Percentiles rank a stretch among this genome's conserved stretches.
These are phyloP conservation scores for Tetrapisispora taiwanensis DNA, from an alignment of 805 yeast genomes.

Conservation along the genomic window DNA sequence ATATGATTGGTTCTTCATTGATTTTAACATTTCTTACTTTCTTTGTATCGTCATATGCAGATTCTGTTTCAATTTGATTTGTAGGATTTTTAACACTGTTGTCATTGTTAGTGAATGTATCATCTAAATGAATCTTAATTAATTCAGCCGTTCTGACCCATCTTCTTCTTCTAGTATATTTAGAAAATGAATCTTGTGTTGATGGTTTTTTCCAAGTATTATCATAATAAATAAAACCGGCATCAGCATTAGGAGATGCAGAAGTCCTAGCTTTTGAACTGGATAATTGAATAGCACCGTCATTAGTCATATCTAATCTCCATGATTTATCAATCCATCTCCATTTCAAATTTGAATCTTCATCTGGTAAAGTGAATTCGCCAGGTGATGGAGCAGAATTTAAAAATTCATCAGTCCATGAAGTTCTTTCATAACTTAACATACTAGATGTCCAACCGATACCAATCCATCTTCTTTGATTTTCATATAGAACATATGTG, in stretches of 20 bases:
- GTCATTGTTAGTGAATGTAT: neutral
- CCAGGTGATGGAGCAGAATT: conserved; percentile 77
- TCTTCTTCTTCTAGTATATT: conserved; percentile 87
- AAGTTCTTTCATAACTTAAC: conserved; percentile 83
- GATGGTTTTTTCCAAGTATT: conserved; percentile 91
- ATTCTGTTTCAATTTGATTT: neutral
- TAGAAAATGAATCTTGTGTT: conserved; percentile 77
- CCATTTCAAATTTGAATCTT: conserved; percentile 67
- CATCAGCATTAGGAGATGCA: conserved; percentile 67
- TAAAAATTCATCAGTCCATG: conserved; percentile 95
- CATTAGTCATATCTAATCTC: conserved; percentile 83
- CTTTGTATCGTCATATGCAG: neutral
- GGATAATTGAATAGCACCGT: conserved; percentile 68
- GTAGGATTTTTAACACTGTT: neutral
- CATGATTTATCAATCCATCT: conserved; percentile 91
- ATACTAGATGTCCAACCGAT: conserved; percentile 95
- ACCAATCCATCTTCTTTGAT: conserved; percentile 95
- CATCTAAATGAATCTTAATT: conserved; percentile 28
- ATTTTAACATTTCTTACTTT: conserved; percentile 3
- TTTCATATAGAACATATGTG: conserved; percentile 86
- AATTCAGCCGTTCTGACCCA: conserved; percentile 94
- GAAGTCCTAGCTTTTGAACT: conserved; percentile 43
- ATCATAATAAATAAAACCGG: conserved; percentile 82
- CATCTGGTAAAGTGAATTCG: conserved; percentile 69
- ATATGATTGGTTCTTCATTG: conserved; percentile 3